Evolutionary conservation across 257 asterid species (phyloP).

Genomic region (Solanum etuberosum): DNA sequence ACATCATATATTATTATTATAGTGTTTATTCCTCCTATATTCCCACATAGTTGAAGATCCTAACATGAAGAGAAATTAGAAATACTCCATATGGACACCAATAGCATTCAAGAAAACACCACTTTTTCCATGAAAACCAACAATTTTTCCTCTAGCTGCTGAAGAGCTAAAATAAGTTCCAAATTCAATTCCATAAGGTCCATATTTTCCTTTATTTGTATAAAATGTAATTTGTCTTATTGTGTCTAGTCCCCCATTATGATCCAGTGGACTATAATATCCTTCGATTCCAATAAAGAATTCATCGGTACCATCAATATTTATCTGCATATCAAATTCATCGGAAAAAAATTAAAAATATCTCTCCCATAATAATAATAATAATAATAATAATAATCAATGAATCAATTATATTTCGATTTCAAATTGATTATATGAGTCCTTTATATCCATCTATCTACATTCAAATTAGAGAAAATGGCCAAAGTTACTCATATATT

Average conservation of each 20-base stretch:
- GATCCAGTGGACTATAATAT: neutral
- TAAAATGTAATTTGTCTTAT: neutral
- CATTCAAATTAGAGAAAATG: neutral
- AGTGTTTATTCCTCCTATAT: neutral
- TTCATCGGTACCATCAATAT: neutral
- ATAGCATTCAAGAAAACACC: neutral
- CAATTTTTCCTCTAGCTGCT: neutral
- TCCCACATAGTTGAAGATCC: neutral
- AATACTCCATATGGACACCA: constrained; percentile 10
- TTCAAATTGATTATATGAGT: neutral
- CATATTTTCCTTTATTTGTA: constrained; percentile 5
- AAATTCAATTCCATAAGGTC: constrained; percentile 5
- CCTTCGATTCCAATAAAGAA: neutral
- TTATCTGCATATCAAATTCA: neutral
- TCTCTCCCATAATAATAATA: neutral
- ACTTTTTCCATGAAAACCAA: constrained; percentile 6
- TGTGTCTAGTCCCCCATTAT: neutral
- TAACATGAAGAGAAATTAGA: neutral
- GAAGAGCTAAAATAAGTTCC: constrained; percentile 7
- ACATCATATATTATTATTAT: no score
- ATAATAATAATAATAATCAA: neutral
- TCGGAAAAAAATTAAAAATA: neutral
- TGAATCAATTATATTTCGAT: neutral
- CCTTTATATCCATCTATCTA: neutral
- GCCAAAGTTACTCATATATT: neutral